Evolutionary conservation across 257 asterid genomes (phyloP).

Genomic region (Ocimum tenuiflorum): DNA sequence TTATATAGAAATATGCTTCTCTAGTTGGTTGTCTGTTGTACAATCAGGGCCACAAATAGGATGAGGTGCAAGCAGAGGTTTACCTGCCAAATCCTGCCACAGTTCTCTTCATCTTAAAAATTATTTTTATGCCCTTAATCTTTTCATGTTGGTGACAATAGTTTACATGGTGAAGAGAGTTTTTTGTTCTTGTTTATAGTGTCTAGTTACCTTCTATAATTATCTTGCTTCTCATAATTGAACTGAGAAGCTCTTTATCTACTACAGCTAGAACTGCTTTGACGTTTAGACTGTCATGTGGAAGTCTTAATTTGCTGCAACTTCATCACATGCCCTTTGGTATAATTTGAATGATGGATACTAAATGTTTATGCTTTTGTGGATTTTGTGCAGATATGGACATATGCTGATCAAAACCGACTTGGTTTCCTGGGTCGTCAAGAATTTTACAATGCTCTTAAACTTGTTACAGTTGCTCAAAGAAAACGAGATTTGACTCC

Average conservation of each 20-base stretch:
- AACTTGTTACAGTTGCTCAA: constrained; percentile 97
- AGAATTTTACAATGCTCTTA: constrained; percentile 88
- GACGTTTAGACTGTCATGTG: not conserved
- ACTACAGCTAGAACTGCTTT: constrained; percentile 1
- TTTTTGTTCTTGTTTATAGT: constrained; percentile 9
- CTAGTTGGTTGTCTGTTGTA: not conserved
- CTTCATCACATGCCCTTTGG: not conserved
- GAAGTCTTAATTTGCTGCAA: not conserved
- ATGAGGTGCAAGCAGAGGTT: not conserved
- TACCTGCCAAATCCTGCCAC: constrained; percentile 6
- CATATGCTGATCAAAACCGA: constrained; percentile 65
- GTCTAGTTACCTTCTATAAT: not conserved
- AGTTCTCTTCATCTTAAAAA: constrained; percentile 6
- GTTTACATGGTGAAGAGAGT: not conserved
- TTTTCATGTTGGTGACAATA: not conserved
- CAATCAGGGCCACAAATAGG: not conserved
- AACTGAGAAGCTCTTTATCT: not conserved
- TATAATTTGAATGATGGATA: constrained; percentile 9
- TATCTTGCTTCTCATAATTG: not conserved
- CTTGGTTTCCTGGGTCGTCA: constrained; percentile 73
- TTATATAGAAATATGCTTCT: constrained; percentile 9
- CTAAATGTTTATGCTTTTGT: constrained; percentile 7
- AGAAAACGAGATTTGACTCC: constrained; percentile 80
- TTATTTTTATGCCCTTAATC: not conserved
- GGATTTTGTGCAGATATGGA: constrained; percentile 69